Percentiles rank a stretch among this genome's conserved stretches.
These are phyloP conservation scores for Debaryomyces psychrophilus DNA, from an alignment of 1,139 yeast species.

Conservation along the genomic window DNA sequence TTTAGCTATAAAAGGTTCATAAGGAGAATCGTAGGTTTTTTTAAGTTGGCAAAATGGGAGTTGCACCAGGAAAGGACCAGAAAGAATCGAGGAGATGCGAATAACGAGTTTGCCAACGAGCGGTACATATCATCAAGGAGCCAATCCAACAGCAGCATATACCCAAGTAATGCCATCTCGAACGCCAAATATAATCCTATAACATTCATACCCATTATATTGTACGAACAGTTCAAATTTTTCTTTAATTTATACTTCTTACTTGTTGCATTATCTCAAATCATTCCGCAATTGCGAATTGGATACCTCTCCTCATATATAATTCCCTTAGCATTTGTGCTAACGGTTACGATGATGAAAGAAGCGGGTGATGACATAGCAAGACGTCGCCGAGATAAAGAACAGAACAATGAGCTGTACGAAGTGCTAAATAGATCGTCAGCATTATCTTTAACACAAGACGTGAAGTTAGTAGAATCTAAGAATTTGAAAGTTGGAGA, in stretches of 20 bases:
- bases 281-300: conserved; percentile 86
- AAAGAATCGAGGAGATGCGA: conserved; percentile 16
- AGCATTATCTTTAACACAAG: conserved; percentile 26
- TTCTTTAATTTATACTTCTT: conserved; percentile 92
- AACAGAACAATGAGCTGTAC: conserved; percentile 81
- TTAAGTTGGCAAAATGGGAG: conserved; percentile 31
- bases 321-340: conserved; percentile 91
- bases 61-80: conserved; percentile 30
- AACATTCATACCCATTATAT: conserved; percentile 83
- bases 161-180: conserved; percentile 81
- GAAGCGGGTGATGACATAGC: conserved; percentile 95
- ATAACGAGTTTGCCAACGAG: conserved; percentile 21
- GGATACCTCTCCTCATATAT: conserved; percentile 93
- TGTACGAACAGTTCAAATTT: conserved; percentile 95
- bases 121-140: conserved; percentile 44
- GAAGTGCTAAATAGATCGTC: conserved; percentile 59
- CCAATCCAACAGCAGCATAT: conserved; percentile 30
- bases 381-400: conserved; percentile 86
- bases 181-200: conserved; percentile 93
- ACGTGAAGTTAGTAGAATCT: conserved; percentile 52
- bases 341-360: conserved; percentile 89
- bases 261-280: conserved; percentile 91
- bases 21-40: conserved; percentile 22
- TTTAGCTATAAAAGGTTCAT: conserved; percentile 20
- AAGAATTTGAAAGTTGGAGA: conserved; percentile 84